Evolutionary conservation across 768 basidiomycete genomes (phyloP).

Genomic region (Lentinula lateritia): DNA sequence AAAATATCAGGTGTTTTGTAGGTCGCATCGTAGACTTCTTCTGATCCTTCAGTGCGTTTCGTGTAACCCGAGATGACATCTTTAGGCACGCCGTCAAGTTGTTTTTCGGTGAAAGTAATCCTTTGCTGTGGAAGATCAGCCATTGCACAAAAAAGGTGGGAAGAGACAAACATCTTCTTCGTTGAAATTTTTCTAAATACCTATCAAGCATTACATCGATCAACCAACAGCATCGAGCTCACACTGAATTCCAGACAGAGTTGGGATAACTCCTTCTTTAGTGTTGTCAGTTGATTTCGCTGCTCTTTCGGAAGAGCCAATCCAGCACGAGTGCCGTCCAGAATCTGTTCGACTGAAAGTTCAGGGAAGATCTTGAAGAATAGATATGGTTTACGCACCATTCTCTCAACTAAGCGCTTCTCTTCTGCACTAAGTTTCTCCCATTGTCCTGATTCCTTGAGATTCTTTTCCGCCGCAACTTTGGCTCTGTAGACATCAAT

Average conservation of each 20-base stretch:
- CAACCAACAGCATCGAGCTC: slow-evolving; percentile 18
- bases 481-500: slow-evolving; percentile 76
- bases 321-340: slow-evolving; percentile 78
- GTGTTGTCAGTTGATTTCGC: slow-evolving; percentile 44
- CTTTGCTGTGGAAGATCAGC: slow-evolving; percentile 35
- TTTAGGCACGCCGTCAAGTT: slow-evolving; percentile 74
- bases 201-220: neutral
- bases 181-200: slow-evolving; percentile 77
- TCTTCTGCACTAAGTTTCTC: slow-evolving; percentile 62
- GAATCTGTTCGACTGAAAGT: slow-evolving; percentile 30
- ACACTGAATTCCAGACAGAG: slow-evolving; percentile 77
- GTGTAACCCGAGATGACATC: slow-evolving; percentile 77
- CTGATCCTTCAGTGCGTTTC: slow-evolving; percentile 53
- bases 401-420: slow-evolving; percentile 73
- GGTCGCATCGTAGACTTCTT: slow-evolving; percentile 65
- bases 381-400: slow-evolving; percentile 29
- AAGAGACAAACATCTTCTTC: slow-evolving; percentile 63
- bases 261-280: slow-evolving; percentile 77
- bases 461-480: slow-evolving; percentile 60
- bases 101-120: slow-evolving; percentile 61
- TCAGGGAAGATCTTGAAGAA: neutral
- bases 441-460: slow-evolving; percentile 57
- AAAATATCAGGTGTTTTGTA: slow-evolving; percentile 82
- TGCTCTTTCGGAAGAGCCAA: slow-evolving; percentile 65
- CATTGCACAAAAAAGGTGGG: neutral